phyloP scores from a whole-genome alignment of 2,329 filamentous ascomycete genomes.

The Boeremia lycopersici region DNA sequence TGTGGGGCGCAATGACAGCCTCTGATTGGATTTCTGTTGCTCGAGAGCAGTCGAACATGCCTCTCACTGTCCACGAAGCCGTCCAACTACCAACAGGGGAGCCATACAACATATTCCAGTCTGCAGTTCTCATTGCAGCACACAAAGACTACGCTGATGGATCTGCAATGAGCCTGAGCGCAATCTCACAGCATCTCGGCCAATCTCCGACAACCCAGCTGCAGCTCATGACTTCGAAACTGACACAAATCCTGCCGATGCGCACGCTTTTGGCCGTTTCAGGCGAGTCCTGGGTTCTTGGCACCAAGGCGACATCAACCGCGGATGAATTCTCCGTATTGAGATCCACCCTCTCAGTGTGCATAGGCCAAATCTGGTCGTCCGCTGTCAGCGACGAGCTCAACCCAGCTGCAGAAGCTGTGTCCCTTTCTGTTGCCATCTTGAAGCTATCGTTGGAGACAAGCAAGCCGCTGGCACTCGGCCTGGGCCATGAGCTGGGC shows the following conservation, averaged over 20 bases:
- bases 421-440: constrained; percentile 16
- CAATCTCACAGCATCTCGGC: constrained; percentile 33
- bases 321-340: constrained; percentile 39
- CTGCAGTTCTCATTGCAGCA: constrained; percentile 45
- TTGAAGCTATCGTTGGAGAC: constrained; percentile 31
- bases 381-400: constrained; percentile 3
- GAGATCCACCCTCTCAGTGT: constrained; percentile 43
- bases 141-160: constrained; percentile 32
- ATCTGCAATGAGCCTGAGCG: constrained; percentile 15
- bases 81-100: constrained; percentile 1
- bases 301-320: constrained; percentile 46
- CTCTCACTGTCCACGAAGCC: constrained; percentile 35
- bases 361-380: constrained; percentile 44
- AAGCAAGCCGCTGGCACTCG: constrained; percentile 21
- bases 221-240: constrained; percentile 45
- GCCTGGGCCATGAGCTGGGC: constrained; percentile 42
- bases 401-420: constrained; percentile 29
- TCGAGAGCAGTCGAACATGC: constrained; percentile 27
- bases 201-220: constrained; percentile 30
- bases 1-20: constrained; percentile 46
- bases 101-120: constrained; percentile 44
- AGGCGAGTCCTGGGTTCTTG: constrained; percentile 54
- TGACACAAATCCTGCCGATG: constrained; percentile 48
- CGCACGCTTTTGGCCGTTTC: constrained; percentile 52
- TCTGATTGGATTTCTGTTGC: constrained; percentile 30